These are phyloP conservation scores for Meyerozyma carpophila DNA, from an alignment of 1,139 yeast species.

Conservation along the genomic window DNA sequence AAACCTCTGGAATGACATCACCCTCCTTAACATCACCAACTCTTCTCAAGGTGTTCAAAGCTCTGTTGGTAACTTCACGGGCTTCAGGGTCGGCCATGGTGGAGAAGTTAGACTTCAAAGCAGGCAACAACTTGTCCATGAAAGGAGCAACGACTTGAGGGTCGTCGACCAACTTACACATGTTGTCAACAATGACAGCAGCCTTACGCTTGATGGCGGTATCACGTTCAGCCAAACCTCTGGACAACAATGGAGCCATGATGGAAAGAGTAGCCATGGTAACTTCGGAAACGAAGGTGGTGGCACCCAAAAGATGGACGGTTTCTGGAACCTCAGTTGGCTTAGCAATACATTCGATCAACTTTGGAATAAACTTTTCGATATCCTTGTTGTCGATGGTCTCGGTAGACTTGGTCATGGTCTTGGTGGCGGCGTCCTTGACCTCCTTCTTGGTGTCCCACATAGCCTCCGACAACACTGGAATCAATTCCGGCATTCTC, in stretches of 20 bases:
- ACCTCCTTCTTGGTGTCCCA: constrained; percentile 99
- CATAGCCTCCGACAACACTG: constrained; percentile 97
- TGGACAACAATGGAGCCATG: constrained; percentile 97
- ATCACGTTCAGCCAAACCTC: constrained; percentile 99
- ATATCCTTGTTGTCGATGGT: constrained; percentile 99
- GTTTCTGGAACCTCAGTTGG: constrained; percentile 98
- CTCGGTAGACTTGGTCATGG: constrained; percentile 94
- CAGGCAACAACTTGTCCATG: constrained; percentile 92
- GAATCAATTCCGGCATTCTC: constrained; percentile 99
- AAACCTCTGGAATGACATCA: constrained; percentile 90
- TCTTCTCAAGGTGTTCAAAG: constrained; percentile 94
- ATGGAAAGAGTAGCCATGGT: constrained; percentile 99
- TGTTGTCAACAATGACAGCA: constrained; percentile 98
- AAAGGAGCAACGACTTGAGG: constrained; percentile 99
- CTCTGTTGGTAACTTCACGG: constrained; percentile 96
- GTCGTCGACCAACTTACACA: constrained; percentile 99
- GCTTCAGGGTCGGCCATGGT: constrained; percentile 99
- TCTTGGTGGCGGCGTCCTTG: constrained; percentile 91
- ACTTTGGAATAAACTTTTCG: constrained; percentile 96
- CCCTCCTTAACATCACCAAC: constrained; percentile 94
- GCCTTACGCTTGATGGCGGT: constrained; percentile 99
- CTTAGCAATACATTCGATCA: constrained; percentile 93
- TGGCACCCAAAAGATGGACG: constrained; percentile 97
- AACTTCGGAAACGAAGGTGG: constrained; percentile 98
- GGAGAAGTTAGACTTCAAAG: constrained; percentile 87